A percentile compares a stretch with the other conserved stretches of the same genome.
phyloP scores from a whole-genome alignment of 2,329 filamentous ascomycete genomes.

The Colletotrichum destructivum region DNA sequence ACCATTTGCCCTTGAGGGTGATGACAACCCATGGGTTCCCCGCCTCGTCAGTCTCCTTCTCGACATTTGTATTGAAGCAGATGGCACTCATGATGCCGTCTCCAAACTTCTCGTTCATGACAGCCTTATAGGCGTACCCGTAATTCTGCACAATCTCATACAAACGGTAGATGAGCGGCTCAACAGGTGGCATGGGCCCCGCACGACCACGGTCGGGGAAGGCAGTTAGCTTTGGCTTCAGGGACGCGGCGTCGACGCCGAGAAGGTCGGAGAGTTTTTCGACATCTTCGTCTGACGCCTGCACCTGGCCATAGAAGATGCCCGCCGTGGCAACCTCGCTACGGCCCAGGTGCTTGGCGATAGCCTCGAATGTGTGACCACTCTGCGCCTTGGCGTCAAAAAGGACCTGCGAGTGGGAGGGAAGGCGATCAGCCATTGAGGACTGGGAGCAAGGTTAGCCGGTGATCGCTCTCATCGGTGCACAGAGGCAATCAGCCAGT shows the following conservation, averaged over 20 bases:
- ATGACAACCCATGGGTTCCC: slow-evolving; percentile 89
- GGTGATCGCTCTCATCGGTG: neutral
- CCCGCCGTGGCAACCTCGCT: slow-evolving; percentile 89
- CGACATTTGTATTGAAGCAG: slow-evolving; percentile 89
- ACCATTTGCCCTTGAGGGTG: slow-evolving; percentile 88
- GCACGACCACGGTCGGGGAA: slow-evolving; percentile 87
- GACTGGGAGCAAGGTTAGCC: slow-evolving; percentile 61
- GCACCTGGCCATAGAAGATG: slow-evolving; percentile 90
- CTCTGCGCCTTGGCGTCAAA: slow-evolving; percentile 86
- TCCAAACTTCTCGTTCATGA: slow-evolving; percentile 95
- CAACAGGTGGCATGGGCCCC: slow-evolving; percentile 86
- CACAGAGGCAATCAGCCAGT: neutral
- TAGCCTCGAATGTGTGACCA: slow-evolving; percentile 83
- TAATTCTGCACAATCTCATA: slow-evolving; percentile 98
- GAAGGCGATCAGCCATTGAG: slow-evolving; percentile 78
- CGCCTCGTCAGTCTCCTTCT: slow-evolving; percentile 91
- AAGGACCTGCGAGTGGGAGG: slow-evolving; percentile 78
- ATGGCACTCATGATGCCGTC: slow-evolving; percentile 98
- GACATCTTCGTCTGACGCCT: slow-evolving; percentile 78
- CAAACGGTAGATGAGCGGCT: slow-evolving; percentile 90
- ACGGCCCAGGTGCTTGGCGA: slow-evolving; percentile 81
- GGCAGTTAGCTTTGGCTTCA: slow-evolving; percentile 76
- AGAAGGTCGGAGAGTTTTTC: slow-evolving; percentile 77
- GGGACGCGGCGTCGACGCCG: slow-evolving; percentile 67
- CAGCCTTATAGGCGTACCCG: slow-evolving; percentile 94